These are phyloP conservation scores for Globisporangium nagaii DNA, from an alignment of 352 stramenopile genomes.

Conservation along the genomic window DNA sequence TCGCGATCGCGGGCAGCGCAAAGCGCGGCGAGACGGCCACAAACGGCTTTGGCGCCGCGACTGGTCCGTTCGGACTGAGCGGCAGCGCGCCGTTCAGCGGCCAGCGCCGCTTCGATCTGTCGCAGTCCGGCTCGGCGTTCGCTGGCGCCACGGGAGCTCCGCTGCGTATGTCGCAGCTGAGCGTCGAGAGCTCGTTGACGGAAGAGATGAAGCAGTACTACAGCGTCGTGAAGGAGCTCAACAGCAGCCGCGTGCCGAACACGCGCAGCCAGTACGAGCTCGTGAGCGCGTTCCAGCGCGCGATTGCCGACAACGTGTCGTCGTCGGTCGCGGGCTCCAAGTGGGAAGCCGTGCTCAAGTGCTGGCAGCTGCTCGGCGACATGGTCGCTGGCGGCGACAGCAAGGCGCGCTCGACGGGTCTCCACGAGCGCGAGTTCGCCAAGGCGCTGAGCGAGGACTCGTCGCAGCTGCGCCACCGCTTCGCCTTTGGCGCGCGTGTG, in stretches of 20 bases:
- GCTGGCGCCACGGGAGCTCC: constrained; percentile 24
- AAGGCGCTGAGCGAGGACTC: constrained; percentile 30
- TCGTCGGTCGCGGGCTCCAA: constrained; percentile 56
- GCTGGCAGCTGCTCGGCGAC: constrained; percentile 71
- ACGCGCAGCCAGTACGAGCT: constrained; percentile 72
- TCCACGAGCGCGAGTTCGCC: constrained; percentile 58
- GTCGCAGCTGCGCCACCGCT: constrained; percentile 38
- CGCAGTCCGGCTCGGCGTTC: constrained; percentile 16
- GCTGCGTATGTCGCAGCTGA: constrained; percentile 60
- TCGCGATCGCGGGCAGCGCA: constrained; percentile 28
- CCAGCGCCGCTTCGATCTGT: constrained; percentile 48
- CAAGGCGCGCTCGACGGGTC: constrained; percentile 19
- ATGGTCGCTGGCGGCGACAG: constrained; percentile 56
- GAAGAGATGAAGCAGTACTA: constrained; percentile 85
- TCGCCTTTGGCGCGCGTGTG: constrained; percentile 61
- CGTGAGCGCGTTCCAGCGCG: constrained; percentile 43
- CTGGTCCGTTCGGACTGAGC: constrained; percentile 37
- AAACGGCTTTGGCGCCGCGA: constrained; percentile 9
- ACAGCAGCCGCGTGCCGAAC: constrained; percentile 57
- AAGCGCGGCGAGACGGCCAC: constrained; percentile 18
- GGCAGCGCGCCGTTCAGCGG: constrained; percentile 34
- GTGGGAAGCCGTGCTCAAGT: constrained; percentile 72
- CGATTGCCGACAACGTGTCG: constrained; percentile 51
- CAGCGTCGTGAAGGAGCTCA: constrained; percentile 64
- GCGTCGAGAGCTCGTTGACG: constrained; percentile 62